Evolutionary conservation across 306 rosid species (phyloP), one percentile per base, ranked within the genome.

Genomic region (Vigna mungo): DNA sequence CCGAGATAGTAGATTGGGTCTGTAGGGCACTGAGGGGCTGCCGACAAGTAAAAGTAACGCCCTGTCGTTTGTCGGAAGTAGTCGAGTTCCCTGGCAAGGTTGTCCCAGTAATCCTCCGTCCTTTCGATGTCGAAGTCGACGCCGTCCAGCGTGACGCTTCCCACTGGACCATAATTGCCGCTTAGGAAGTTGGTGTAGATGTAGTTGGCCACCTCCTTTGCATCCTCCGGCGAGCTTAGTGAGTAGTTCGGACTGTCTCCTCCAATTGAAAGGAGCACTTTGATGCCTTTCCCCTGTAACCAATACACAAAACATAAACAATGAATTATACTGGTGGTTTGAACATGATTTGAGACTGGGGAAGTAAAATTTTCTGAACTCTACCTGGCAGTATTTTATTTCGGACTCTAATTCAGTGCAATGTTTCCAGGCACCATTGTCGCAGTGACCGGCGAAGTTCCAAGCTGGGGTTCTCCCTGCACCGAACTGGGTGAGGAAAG

Each of bases 401-500:
- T 54, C 30, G 15, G 27, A 0, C 32, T 54, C 61, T 9, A 54
- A 15, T 21, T 54, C 61, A 1, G 30, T 18, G 61, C 61, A 54
- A 6, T 5, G 25, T 5, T 12, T 56, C n/a, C 0, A 1, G n/a
- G 63, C 34, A 12, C 63, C 63, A 5, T 23, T 56, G 36, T 56
- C 80, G 34, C 94, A 90, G 37, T 87, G 92, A 16, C 85, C 86
- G 0, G 90, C 84, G 8, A 90, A 80, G 82, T 90, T 86, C 85
- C 85, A 72, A 2, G 1, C 16, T 7, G 67, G 59, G 13, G 8
- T 12, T 27, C 56, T 36, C 4, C 84, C 86, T 9, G 7, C 34
- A 44, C 86, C 92, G 21, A 86, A 89, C 0, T 37, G 67, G 78
- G 59, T 32, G 60, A 89, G 88, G 44, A 82, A 87, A 37, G 90